A percentile compares a stretch with the other conserved stretches of the same genome.
Conservation (phyloP, 768 basidiomycete species). For the Amanita pseudoporphyria region DNA sequence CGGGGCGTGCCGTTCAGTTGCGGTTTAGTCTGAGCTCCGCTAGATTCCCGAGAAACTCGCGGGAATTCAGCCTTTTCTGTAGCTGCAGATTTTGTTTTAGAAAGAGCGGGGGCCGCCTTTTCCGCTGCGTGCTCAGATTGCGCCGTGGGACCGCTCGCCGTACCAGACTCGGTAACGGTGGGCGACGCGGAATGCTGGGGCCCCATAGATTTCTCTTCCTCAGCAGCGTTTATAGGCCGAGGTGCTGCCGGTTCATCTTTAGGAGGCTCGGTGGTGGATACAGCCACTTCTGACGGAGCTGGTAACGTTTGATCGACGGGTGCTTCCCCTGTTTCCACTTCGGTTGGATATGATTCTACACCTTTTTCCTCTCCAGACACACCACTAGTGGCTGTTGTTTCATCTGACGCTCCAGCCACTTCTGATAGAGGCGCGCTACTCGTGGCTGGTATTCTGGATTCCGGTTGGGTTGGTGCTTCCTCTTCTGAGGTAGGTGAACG, state of each 20-base stretch:
- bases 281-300: neutral
- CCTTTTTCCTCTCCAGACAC: neutral
- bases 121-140: neutral
- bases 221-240: neutral
- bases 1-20: constrained; percentile 16
- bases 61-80: neutral
- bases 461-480: neutral
- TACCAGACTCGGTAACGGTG: neutral
- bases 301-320: neutral
- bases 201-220: neutral
- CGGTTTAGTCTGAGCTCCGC: neutral
- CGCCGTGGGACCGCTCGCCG: neutral
- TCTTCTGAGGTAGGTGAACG: neutral
- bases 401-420: too few species aligned
- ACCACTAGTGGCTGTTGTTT: too few species aligned
- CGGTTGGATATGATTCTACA: neutral
- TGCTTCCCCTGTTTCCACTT: neutral
- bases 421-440: neutral
- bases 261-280: neutral
- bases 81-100: neutral
- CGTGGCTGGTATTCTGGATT: neutral
- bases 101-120: neutral
- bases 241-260: neutral
- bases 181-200: neutral
- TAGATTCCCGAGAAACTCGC: neutral